Percentiles rank a stretch among this genome's conserved stretches.
phyloP scores from a whole-genome alignment of 192 early-diverging fungal genomes.

The Pilaira anomala region DNA sequence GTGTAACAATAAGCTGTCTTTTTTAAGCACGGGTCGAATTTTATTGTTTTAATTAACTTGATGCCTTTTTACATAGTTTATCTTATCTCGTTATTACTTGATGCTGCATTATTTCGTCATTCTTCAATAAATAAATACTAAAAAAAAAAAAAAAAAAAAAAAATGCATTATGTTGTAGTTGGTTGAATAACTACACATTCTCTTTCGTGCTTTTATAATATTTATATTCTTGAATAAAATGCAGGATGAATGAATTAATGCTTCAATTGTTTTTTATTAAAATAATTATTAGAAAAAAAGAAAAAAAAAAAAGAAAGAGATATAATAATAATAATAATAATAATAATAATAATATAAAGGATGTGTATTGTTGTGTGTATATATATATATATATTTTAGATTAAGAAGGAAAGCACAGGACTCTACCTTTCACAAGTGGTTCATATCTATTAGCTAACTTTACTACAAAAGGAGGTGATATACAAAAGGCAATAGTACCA shows the following conservation, averaged over 20 bases:
- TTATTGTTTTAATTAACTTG: no score
- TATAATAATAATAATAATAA: background rate
- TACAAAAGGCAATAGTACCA: conserved; percentile 29
- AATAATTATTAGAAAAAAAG: no score
- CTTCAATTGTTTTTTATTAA: no score
- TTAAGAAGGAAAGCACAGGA: conserved; percentile 14
- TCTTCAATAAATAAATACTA: no score
- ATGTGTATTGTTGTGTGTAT: background rate
- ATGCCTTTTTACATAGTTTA: background rate
- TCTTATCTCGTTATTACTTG: background rate
- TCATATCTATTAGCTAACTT: conserved; percentile 2
- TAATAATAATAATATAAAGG: background rate
- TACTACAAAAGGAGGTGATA: conserved; percentile 32
- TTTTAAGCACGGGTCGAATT: background rate
- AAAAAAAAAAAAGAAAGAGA: background rate
- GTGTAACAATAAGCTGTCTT: background rate
- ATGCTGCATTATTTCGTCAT: no score
- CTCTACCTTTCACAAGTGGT: conserved; percentile 20
- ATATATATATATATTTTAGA: background rate
- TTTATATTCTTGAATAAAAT: no score
- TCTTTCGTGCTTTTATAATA: no score
- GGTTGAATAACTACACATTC: no score
- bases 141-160: no score
- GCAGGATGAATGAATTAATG: no score
- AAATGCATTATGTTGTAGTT: no score